Base-by-base conservation (phyloP, 495 filamentous ascomycete genomes). In the Lindgomyces ingoldianus region DNA sequence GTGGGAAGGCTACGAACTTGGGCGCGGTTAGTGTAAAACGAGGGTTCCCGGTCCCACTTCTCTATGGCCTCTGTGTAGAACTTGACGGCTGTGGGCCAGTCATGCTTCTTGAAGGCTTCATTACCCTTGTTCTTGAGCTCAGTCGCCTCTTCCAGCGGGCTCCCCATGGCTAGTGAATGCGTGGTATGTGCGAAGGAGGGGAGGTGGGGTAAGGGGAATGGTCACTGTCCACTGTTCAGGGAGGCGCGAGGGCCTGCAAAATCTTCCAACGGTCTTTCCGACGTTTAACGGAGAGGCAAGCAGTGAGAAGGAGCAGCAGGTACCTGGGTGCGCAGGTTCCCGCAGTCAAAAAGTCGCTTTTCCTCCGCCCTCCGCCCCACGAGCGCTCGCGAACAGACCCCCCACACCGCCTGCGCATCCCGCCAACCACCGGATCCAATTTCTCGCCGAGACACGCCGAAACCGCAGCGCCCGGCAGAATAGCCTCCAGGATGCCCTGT, bases 91-190 rank as follows among this genome's bases (percentile, higher is more conserved):
- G 80, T 81, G 26, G 83, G 80, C 93, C 94, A 99, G 76, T 98
- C 88, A 71, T 96, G 91, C 19, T 83, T 76, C 22, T 87, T 86
- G 76, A 98, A 96, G 42, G 91, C 92, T 71, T 91, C 88, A 78
- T 99, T 99, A 60, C 94, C 94, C 74, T 96, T 85, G 76, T 91
- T 85, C 82, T 99, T 99, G 62, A 95, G 79, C 68, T 86, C 87
- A 62, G 84, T 81, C 52, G 93, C 93, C 74, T 91, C 87, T 71
- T 81, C 84, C 41, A 69, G 55, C 24, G 83, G 75, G 72, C 80
- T 72, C 80, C 83, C 84, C 48, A 60, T 73, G 54, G 41, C 36
- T 51, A 8, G 30, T 33, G 18, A 19, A 11, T 0, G 9, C 33
- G 19, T 18, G 52, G 27, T 27, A 25, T 46, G 12, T 26, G 54